These are phyloP conservation scores for Annulohypoxylon moriforme DNA, from an alignment of 495 filamentous ascomycete genomes.

Conservation along the genomic window DNA sequence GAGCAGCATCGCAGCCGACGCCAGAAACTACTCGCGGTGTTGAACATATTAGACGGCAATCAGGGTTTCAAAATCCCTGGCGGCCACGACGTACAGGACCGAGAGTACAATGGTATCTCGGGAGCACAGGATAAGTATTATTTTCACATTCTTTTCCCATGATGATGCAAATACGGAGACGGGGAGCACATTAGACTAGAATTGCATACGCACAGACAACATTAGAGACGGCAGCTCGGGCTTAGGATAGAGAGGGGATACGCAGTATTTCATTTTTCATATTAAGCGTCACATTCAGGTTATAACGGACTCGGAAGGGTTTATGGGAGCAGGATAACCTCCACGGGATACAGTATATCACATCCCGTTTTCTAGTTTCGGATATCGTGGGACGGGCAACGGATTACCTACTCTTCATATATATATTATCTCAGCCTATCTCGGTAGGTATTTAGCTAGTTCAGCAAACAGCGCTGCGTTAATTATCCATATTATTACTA, in stretches of 20 bases:
- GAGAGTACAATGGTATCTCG: conserved; percentile 39
- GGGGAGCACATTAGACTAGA: conserved; percentile 16
- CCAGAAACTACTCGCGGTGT: not conserved
- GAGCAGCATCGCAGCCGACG: conserved; percentile 23
- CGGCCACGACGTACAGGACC: conserved; percentile 12
- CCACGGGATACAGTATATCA: conserved; percentile 1
- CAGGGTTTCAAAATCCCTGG: conserved; percentile 23
- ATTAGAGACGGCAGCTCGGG: conserved; percentile 45
- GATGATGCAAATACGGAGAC: not conserved
- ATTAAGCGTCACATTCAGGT: conserved; percentile 22
- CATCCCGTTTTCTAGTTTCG: conserved; percentile 3
- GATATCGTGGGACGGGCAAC: not conserved
- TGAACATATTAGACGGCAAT: not conserved
- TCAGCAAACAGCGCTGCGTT: not conserved
- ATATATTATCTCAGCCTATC: conserved; percentile 2
- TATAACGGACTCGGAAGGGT: conserved; percentile 14
- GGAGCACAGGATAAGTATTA: conserved; percentile 38
- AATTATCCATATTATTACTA: not conserved
- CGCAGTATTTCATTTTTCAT: conserved; percentile 6
- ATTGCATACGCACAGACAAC: conserved; percentile 16
- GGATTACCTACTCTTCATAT: conserved; percentile 12
- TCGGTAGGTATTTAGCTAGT: not conserved
- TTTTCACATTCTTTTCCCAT: not conserved
- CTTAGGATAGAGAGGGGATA: conserved; percentile 27
- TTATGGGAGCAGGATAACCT: not conserved